phyloP scores from a whole-genome alignment of 2,329 filamentous ascomycete species.

The Trichophyton equinum region DNA sequence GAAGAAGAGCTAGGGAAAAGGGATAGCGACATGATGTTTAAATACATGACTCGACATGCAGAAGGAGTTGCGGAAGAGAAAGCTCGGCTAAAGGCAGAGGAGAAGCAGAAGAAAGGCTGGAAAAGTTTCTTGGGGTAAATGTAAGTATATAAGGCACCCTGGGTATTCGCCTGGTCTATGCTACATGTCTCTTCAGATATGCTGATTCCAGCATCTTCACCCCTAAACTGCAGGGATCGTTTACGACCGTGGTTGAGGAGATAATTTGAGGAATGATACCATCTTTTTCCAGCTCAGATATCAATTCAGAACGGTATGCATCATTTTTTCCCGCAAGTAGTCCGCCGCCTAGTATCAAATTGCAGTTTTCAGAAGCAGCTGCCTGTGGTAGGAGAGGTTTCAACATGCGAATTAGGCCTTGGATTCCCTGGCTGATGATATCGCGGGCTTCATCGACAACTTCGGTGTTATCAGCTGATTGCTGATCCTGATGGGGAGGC shows the following conservation, averaged over 20 bases:
- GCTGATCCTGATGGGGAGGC: background rate
- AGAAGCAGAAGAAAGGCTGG: constrained; percentile 6
- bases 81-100: background rate
- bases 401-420: background rate
- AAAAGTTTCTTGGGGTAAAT: constrained; percentile 1
- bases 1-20: constrained; percentile 9
- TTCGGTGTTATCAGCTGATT: background rate
- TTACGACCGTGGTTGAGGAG: background rate
- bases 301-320: constrained; percentile 1
- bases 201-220: background rate
- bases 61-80: constrained; percentile 10
- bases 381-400: background rate
- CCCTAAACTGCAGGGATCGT: background rate
- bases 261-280: background rate
- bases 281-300: background rate
- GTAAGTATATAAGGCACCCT: background rate
- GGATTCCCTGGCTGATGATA: background rate
- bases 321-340: constrained; percentile 6
- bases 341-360: constrained; percentile 4
- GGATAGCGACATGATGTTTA: constrained; percentile 11
- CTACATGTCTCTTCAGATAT: background rate
- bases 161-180: background rate
- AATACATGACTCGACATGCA: constrained; percentile 8
- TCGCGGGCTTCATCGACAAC: background rate
- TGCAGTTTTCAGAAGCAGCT: background rate